Percentiles rank a stretch among this genome's conserved stretches.
Conservation (phyloP, 2,329 filamentous ascomycete genomes). For the Fusarium sp. region DNA sequence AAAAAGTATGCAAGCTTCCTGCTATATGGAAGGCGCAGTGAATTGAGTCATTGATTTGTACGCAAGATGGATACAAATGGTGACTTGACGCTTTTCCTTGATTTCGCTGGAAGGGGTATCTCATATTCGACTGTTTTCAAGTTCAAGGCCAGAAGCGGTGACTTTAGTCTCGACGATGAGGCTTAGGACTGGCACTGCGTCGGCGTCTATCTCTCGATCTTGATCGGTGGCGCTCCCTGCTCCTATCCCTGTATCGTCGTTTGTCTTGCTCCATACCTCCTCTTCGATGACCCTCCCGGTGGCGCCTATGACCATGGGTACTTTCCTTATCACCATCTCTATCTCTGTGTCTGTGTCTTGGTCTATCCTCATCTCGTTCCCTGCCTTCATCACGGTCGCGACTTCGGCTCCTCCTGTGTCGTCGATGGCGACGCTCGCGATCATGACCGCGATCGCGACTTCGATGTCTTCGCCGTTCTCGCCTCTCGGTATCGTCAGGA, state of each 20-base stretch:
- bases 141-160: neutral
- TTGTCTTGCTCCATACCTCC: slow-evolving; percentile 15
- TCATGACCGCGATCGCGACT: slow-evolving; percentile 46
- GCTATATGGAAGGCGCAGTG: neutral
- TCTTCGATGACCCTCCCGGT: slow-evolving; percentile 7
- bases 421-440: slow-evolving; percentile 42
- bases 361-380: slow-evolving; percentile 23
- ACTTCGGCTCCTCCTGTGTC: slow-evolving; percentile 46
- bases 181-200: slow-evolving; percentile 24
- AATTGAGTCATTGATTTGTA: slow-evolving; percentile 9
- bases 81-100: neutral
- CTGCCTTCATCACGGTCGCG: slow-evolving; percentile 39
- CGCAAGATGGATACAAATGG: neutral
- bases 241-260: slow-evolving; percentile 27
- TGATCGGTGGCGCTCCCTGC: slow-evolving; percentile 35
- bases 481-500: slow-evolving; percentile 43
- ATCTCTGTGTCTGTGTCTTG: slow-evolving; percentile 7
- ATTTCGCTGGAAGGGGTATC: slow-evolving; percentile 17
- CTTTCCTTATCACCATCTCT: slow-evolving; percentile 6
- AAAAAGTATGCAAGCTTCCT: slow-evolving; percentile 5
- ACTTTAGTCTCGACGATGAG: slow-evolving; percentile 18
- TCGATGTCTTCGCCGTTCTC: slow-evolving; percentile 46
- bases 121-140: neutral
- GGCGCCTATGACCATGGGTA: slow-evolving; percentile 27
- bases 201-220: slow-evolving; percentile 31